phyloP scores from a whole-genome alignment of 257 asterid species.

The Solanum habrochaites region DNA sequence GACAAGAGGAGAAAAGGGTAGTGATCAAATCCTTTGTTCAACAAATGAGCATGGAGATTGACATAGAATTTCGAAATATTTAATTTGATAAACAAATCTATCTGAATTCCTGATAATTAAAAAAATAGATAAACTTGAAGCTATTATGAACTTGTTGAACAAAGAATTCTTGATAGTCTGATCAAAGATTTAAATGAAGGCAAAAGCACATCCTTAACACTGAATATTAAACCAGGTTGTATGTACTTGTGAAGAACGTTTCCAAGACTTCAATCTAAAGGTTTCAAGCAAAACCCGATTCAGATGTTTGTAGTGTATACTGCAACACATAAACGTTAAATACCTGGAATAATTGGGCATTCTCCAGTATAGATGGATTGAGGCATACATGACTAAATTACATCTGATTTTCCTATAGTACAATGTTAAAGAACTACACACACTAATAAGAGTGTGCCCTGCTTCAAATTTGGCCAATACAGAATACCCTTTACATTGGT shows the following conservation, averaged over 20 bases:
- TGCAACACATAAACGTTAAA: not conserved
- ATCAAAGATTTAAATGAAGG: not conserved
- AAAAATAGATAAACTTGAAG: not conserved
- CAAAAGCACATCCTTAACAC: not conserved
- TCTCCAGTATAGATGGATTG: not conserved
- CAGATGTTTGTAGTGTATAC: not conserved
- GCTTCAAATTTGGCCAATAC: not conserved
- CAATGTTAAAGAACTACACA: not conserved
- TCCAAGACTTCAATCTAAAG: not conserved
- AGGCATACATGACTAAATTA: not conserved
- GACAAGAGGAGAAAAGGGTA: not conserved
- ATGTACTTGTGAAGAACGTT: not conserved
- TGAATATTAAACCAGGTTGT: not conserved
- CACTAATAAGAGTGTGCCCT: not conserved
- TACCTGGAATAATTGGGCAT: not conserved
- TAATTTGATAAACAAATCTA: not conserved
- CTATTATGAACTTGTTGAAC: not conserved
- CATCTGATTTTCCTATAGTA: not conserved
- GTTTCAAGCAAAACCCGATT: not conserved
- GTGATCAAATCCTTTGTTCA: not conserved
- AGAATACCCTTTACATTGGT: not conserved
- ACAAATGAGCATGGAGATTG: not conserved
- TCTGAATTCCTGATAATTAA: not conserved
- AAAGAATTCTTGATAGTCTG: not conserved
- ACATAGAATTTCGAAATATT: not conserved